Evolutionary conservation across 106 monocot genomes (phyloP).

Genomic region (Alisma plantagoaquatica): DNA sequence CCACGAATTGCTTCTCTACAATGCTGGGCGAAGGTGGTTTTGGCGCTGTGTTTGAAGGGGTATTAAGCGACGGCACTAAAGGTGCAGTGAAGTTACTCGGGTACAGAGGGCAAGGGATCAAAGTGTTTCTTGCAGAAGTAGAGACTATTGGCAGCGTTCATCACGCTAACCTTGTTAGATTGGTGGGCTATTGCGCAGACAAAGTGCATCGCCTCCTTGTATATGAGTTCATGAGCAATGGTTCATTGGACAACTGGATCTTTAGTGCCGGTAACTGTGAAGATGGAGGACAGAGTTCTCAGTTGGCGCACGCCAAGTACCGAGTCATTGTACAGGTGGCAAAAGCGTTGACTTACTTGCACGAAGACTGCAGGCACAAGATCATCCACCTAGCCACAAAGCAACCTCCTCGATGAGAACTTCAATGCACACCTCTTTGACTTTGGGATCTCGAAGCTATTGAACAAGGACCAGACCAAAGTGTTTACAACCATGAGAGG

Average conservation of each 20-base stretch:
- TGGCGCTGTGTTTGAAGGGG: conserved; percentile 53
- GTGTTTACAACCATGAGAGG: conserved; percentile 5
- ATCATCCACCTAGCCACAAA: too few species aligned
- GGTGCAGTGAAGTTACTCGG: conserved; percentile 40
- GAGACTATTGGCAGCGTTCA: conserved; percentile 20
- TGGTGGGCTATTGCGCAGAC: conserved; percentile 23
- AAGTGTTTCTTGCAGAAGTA: conserved; percentile 21
- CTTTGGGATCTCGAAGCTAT: conserved; percentile 10
- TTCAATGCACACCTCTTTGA: conserved; percentile 10
- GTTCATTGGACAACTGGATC: conserved; percentile 13
- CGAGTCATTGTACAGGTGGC: too few species aligned
- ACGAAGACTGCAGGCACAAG: too few species aligned
- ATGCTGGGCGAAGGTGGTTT: conserved; percentile 58
- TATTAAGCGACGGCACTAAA: conserved; percentile 12
- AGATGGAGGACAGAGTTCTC: background rate
- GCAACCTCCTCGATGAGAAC: conserved; percentile 5
- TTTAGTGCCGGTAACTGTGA: too few species aligned
- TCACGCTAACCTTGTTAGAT: conserved; percentile 25
- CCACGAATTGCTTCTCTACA: conserved; percentile 32
- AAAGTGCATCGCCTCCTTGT: conserved; percentile 19
- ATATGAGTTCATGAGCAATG: conserved; percentile 23
- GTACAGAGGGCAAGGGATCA: conserved; percentile 25
- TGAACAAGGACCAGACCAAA: conserved; percentile 12
- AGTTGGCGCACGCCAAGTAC: conserved; percentile 16
- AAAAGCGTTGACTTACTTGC: too few species aligned